Percentiles rank a stretch among this genome's conserved stretches.
phyloP scores from a whole-genome alignment of 225 moss, liverwort and hornwort species.

The Neckera pumila region DNA sequence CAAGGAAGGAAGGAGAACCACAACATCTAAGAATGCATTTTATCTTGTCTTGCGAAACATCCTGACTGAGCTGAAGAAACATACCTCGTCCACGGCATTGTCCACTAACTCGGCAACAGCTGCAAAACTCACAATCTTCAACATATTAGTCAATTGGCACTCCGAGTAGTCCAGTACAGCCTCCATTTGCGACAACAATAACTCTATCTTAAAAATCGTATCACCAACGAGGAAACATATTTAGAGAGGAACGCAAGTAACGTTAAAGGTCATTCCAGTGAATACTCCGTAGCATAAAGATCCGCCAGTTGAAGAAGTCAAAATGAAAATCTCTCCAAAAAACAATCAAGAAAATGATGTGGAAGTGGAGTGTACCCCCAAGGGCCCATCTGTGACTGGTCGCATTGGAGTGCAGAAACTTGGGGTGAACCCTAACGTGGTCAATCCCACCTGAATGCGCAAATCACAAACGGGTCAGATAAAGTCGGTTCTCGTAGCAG shows the following conservation, averaged over 20 bases:
- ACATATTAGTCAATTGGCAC: not conserved
- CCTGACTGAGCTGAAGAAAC: not conserved
- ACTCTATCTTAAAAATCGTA: not conserved
- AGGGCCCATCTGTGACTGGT: conserved; percentile 91
- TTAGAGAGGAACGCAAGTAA: not conserved
- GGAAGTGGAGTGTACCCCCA: conserved; percentile 30
- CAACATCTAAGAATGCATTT: not conserved
- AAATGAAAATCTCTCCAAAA: not conserved
- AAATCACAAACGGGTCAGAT: not conserved
- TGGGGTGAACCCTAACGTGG: conserved; percentile 84
- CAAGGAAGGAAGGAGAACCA: not conserved
- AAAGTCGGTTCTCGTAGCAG: not conserved
- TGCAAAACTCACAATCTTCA: not conserved
- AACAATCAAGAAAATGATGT: not conserved
- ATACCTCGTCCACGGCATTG: conserved; percentile 77
- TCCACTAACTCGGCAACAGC: conserved; percentile 80
- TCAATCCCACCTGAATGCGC: conserved; percentile 55
- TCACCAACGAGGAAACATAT: not conserved
- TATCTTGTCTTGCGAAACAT: not conserved
- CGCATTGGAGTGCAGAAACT: conserved; percentile 85
- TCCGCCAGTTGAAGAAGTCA: not conserved
- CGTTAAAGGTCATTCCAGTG: not conserved
- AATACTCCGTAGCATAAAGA: not conserved
- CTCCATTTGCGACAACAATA: not conserved
- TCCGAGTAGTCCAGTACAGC: not conserved